phyloP scores from a whole-genome alignment of 2,329 filamentous ascomycete genomes.

The Thelonectria olida region DNA sequence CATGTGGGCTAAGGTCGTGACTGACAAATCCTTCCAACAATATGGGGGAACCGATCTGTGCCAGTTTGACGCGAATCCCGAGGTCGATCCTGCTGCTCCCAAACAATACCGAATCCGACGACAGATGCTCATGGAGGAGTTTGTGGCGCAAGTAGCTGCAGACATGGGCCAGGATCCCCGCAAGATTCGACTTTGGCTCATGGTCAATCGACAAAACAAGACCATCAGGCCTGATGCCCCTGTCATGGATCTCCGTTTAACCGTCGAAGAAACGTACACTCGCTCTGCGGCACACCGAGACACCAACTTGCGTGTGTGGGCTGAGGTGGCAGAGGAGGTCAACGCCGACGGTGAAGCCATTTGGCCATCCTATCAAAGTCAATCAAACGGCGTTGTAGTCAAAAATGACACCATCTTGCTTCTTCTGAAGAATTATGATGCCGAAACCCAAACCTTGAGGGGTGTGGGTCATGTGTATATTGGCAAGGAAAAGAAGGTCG shows the following conservation, averaged over 20 bases:
- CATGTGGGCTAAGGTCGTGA: constrained; percentile 83
- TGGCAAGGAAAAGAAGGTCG: constrained; percentile 85
- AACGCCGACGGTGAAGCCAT: constrained; percentile 73
- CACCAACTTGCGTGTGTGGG: constrained; percentile 84
- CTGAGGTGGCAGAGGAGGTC: constrained; percentile 77
- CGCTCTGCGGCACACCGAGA: constrained; percentile 69
- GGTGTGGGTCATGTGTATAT: constrained; percentile 90
- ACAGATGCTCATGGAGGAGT: constrained; percentile 78
- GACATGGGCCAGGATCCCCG: constrained; percentile 75
- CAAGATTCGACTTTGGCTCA: constrained; percentile 87
- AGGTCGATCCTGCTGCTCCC: constrained; percentile 76
- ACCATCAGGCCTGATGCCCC: constrained; percentile 91
- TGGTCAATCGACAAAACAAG: constrained; percentile 99
- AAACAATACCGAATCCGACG: constrained; percentile 78
- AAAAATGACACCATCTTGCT: constrained; percentile 78
- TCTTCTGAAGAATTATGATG: constrained; percentile 93
- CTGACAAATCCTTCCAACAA: constrained; percentile 80
- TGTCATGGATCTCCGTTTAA: constrained; percentile 79
- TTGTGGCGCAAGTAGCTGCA: constrained; percentile 74
- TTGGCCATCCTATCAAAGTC: constrained; percentile 73
- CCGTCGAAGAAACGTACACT: constrained; percentile 73
- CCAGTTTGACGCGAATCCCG: constrained; percentile 69
- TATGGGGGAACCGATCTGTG: constrained; percentile 88
- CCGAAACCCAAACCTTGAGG: constrained; percentile 75
- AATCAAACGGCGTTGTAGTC: constrained; percentile 64